These are phyloP conservation scores for Hymenoscyphus scutula DNA, from an alignment of 2,329 filamentous ascomycete species.

Conservation along the genomic window DNA sequence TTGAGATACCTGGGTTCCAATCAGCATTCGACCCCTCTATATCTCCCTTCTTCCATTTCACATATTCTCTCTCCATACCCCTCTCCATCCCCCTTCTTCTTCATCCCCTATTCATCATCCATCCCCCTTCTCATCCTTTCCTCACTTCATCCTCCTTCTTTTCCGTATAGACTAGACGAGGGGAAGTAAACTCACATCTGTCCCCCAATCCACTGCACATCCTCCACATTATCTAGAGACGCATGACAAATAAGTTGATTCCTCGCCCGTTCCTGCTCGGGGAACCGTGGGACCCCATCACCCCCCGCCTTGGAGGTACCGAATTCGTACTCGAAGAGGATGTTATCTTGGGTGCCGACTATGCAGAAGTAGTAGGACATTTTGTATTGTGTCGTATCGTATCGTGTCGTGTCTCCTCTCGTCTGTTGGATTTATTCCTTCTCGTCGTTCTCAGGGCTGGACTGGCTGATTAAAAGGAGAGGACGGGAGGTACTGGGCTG, in stretches of 20 bases:
- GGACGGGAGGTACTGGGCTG: no score
- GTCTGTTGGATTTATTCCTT: neutral
- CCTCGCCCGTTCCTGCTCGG: slow-evolving; percentile 83
- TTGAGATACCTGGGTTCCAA: slow-evolving; percentile 75
- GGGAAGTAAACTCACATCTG: slow-evolving; percentile 62
- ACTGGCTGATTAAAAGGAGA: no score
- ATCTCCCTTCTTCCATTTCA: no score
- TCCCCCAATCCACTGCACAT: slow-evolving; percentile 87
- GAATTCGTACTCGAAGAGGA: slow-evolving; percentile 95
- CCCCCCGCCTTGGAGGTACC: slow-evolving; percentile 94
- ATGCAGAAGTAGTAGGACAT: slow-evolving; percentile 99
- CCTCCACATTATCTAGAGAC: slow-evolving; percentile 90
- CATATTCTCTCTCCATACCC: neutral
- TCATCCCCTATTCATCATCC: no score
- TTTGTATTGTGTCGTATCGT: neutral
- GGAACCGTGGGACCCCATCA: slow-evolving; percentile 87
- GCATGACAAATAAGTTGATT: slow-evolving; percentile 98
- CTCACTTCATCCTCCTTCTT: no score
- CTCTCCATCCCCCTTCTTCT: neutral
- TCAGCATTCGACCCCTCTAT: no score
- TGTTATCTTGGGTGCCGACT: slow-evolving; percentile 91
- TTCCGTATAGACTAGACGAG: no score
- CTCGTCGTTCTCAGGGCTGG: no score
- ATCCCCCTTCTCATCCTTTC: no score
- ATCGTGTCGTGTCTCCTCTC: neutral